These are phyloP conservation scores for Eleusine indica DNA, from an alignment of 176 grass and related monocot genomes.

Conservation along the genomic window DNA sequence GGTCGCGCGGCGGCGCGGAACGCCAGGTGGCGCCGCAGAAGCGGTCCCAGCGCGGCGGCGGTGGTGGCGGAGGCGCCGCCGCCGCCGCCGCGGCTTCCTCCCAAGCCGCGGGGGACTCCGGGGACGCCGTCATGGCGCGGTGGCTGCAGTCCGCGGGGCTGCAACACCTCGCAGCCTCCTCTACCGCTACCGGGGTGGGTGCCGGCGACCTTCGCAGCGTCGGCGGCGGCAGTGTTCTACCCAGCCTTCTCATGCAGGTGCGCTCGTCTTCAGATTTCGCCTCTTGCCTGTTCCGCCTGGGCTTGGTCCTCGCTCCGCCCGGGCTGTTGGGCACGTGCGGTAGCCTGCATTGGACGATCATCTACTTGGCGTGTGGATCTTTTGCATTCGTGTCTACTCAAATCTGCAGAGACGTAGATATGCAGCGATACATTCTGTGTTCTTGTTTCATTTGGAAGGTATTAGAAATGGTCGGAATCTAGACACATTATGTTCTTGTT, in stretches of 20 bases:
- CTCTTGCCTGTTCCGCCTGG: neutral
- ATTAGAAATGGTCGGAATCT: conserved; percentile 18
- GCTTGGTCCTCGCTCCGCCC: conserved; percentile 11
- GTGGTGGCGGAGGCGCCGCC: conserved; percentile 44
- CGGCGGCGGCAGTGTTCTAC: conserved; percentile 41
- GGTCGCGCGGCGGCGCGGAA: neutral
- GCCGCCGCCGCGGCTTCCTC: conserved; percentile 31
- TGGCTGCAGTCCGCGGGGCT: conserved; percentile 83
- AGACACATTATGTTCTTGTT: neutral
- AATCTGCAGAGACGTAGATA: neutral
- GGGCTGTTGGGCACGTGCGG: neutral
- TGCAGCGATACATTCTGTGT: neutral
- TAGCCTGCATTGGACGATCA: conserved; percentile 31
- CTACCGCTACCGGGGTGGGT: conserved; percentile 35
- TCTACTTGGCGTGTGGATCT: neutral
- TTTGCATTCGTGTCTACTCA: neutral
- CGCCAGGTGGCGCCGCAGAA: conserved; percentile 73
- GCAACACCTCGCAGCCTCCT: conserved; percentile 63
- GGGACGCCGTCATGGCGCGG: conserved; percentile 79
- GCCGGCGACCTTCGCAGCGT: conserved; percentile 32
- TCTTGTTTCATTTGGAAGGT: neutral
- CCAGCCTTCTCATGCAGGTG: conserved; percentile 79
- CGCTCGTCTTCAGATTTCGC: neutral
- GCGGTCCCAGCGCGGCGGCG: conserved; percentile 67
- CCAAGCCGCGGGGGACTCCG: conserved; percentile 49